A percentile compares a stretch with the other conserved stretches of the same genome.
Evolutionary conservation across 2,329 filamentous ascomycete genomes (phyloP).

Genomic region (Exophiala mesophila): DNA sequence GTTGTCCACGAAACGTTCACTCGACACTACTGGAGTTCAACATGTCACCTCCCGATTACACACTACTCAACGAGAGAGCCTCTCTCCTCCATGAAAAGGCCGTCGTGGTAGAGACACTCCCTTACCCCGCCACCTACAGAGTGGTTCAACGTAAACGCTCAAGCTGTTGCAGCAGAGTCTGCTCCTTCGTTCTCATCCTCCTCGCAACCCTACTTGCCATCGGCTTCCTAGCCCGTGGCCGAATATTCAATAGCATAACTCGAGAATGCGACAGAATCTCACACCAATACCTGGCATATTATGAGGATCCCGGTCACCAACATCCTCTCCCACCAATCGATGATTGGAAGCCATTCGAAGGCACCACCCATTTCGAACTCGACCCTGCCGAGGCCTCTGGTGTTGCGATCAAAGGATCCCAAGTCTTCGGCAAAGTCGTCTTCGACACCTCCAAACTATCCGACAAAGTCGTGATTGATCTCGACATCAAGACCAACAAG

Average conservation of each 20-base stretch:
- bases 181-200: constrained; percentile 7
- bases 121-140: constrained; percentile 5
- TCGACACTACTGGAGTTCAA: no score
- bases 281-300: background rate
- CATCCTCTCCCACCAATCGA: constrained; percentile 63
- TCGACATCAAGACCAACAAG: constrained; percentile 21
- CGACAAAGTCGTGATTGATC: constrained; percentile 16
- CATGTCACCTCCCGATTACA: background rate
- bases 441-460: constrained; percentile 19
- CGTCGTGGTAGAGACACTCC: constrained; percentile 6
- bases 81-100: constrained; percentile 1
- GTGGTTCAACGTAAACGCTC: background rate
- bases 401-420: constrained; percentile 9
- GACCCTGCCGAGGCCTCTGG: constrained; percentile 13
- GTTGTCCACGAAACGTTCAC: no score
- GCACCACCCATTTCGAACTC: constrained; percentile 20
- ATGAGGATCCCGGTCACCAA: constrained; percentile 67
- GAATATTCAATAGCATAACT: background rate
- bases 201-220: constrained; percentile 6
- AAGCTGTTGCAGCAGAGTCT: constrained; percentile 1
- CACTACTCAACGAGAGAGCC: background rate
- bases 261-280: constrained; percentile 10
- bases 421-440: constrained; percentile 18
- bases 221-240: constrained; percentile 3
- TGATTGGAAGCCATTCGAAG: constrained; percentile 15